Conservation (phyloP, 257 asterid genomes). For the Asclepias syriaca region DNA sequence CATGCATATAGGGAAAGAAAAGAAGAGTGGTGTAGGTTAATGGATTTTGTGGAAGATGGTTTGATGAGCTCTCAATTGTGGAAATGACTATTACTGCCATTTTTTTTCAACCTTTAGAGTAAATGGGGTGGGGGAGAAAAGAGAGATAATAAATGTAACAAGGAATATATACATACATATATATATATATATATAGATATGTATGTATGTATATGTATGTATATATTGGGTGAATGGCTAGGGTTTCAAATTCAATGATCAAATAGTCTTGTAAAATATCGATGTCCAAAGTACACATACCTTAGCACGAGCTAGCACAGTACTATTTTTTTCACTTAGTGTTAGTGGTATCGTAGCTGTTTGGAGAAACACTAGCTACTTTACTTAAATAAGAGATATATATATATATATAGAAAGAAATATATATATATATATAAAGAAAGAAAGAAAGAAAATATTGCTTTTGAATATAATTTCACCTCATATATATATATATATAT, state of each 20-base stretch:
- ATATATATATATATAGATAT: too few species aligned
- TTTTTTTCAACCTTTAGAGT: neutral
- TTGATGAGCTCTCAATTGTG: constrained; percentile 3
- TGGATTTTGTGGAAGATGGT: neutral
- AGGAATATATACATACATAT: too few species aligned
- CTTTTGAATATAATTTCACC: neutral
- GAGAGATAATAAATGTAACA: neutral
- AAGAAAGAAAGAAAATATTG: too few species aligned
- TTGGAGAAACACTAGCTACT: neutral
- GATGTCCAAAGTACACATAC: neutral
- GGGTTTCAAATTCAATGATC: constrained; percentile 2
- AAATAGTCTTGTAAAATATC: neutral
- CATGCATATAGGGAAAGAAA: constrained; percentile 8
- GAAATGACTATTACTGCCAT: constrained; percentile 1
- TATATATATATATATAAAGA: too few species aligned
- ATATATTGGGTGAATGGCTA: neutral
- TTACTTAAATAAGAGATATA: neutral
- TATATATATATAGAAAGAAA: too few species aligned
- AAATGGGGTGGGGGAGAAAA: too few species aligned
- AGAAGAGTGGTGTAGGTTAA: neutral
- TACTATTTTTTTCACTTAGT: neutral
- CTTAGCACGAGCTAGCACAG: constrained; percentile 6
- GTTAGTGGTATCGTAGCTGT: neutral
- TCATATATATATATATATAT: neutral
- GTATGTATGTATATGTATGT: too few species aligned